Evolutionary conservation across 805 yeast genomes (phyloP), one percentile per base, ranked within the genome.

Genomic region (Candida khao-thaluensis): DNA sequence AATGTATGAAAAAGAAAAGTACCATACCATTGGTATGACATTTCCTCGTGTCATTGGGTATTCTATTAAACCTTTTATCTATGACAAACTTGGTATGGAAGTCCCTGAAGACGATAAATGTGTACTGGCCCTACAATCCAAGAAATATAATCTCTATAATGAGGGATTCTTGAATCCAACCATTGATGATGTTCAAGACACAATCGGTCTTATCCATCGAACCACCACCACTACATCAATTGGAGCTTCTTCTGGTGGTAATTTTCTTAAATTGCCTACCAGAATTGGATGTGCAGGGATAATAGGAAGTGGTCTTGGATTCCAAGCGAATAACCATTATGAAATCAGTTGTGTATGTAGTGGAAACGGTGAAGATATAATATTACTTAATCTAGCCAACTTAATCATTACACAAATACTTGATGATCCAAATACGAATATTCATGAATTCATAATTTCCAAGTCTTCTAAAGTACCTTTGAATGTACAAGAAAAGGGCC

Each of bases 311-410:
- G 74, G 74, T 1, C 54, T 66, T 12, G 74, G 56, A 37, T 50
- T 43, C 28, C 40, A 35, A 10, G 25, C 51, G 0, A 44, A 48
- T 35, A 51, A 52, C 1, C 50, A 42, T 4, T 35, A 41, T 24
- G 57, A 56, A n/a, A 48, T 70, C 1, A 48, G 60, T 25, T 59
- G 66, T 31, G 51, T 53, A 57, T 72, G 81, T 52, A 70, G 78
- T 26, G 82, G 82, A 3, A 74, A 72, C 49, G 82, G 82, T 2
- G 82, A 77, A 46, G 77, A 75, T 40, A 76, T 77, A 24, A 59
- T 75, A 4, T 54, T 56, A 36, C 59, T 67, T 64, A 69, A 64
- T 36, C 50, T 77, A 15, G 72, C 76, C 3, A 48, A 65, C 9
- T 30, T 61, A 3, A 51, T 53, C 2, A 49, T 41, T 11, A 7